Base-by-base conservation (phyloP, 768 basidiomycete genomes). In the Russula virescens region DNA sequence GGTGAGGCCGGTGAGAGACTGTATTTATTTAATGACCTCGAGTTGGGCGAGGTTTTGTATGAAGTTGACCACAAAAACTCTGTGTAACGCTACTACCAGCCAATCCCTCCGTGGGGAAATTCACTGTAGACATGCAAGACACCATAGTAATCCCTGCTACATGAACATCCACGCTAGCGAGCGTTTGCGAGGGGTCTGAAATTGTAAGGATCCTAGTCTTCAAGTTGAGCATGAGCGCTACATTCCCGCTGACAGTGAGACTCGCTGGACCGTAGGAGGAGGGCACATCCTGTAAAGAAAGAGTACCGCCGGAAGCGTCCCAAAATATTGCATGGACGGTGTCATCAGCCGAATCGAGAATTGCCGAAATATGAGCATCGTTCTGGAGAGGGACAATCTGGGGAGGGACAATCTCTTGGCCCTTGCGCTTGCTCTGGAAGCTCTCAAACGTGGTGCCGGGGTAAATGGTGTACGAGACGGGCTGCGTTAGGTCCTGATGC, bases 171-270 rank as follows among this genome's bases (percentile, higher is more conserved):
- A 81, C 69, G 2, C 69, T 65, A 8, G 65, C 55, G 26, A 82
- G 66, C 0, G 76, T 76, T 69, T 89, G 87, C 1, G 84, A 84
- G 5, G 87, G 88, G 70, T 89, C 87, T 0, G 87, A 81, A 14
- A 87, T 78, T 0, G 80, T 82, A 35, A 89, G 64, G 25, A 73
- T 74, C 40, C 80, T 76, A 2, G 75, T 72, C 13, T 73, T 66
- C 21, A 78, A 48, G 16, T 76, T 70, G 63, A 80, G 80, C 8
- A 83, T 76, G 16, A 85, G 58, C 2, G 75, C 77, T 7, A 76
- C 69, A 21, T 80, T 81, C 11, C 73, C 79, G 46, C 74, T 77
- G 1, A 77, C 66, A 38, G 71, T 69, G 21, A 78, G 65, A 21
- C 71, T 75, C 19, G 75, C 68, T 18, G 75, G 68, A n/a, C 74